A percentile compares a stretch with the other conserved stretches of the same genome.
Conservation (phyloP, 768 basidiomycete species). For the Pholiota microspora region DNA sequence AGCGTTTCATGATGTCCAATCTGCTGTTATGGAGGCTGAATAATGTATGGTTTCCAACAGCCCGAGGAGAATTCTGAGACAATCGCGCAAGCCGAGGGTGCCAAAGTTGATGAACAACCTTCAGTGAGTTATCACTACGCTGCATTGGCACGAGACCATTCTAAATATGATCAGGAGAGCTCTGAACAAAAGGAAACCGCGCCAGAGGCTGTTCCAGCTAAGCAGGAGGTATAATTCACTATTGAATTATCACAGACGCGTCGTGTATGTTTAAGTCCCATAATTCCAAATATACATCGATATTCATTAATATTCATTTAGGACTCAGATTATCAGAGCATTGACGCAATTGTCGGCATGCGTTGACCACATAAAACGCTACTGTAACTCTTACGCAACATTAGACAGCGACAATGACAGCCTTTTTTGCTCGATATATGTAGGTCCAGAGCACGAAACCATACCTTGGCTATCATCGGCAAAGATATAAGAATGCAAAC, state of each 20-base stretch:
- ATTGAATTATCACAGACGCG: neutral
- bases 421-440: neutral
- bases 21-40: neutral
- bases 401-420: neutral
- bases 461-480: no score
- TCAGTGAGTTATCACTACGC: neutral
- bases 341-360: neutral
- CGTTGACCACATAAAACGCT: neutral
- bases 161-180: neutral
- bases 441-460: no score
- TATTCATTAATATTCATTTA: no score
- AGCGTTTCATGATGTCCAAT: neutral
- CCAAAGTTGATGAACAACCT: neutral
- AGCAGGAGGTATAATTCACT: neutral
- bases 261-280: neutral
- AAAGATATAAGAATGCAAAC: no score
- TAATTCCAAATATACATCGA: no score
- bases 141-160: neutral
- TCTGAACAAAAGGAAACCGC: neutral
- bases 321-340: neutral
- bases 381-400: neutral
- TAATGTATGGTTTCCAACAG: neutral
- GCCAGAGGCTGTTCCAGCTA: neutral
- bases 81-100: conserved; percentile 6
- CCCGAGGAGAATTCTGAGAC: conserved; percentile 10